Evolutionary conservation across 2,329 filamentous ascomycete genomes (phyloP).

Genomic region (Fulvia fulva): DNA sequence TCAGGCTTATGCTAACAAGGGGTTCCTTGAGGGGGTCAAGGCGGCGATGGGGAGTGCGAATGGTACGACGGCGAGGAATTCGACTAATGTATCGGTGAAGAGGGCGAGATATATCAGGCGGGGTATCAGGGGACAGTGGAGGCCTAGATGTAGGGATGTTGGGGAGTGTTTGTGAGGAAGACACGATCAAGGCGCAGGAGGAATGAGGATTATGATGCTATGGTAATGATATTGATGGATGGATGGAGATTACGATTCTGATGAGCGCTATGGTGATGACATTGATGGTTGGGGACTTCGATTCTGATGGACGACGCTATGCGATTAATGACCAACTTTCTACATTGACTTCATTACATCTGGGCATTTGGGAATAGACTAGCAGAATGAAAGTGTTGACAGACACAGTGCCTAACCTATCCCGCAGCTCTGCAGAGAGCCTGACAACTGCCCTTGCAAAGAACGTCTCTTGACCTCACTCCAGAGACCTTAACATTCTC

Average conservation of each 20-base stretch:
- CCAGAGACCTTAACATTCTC: too few relatives aligned
- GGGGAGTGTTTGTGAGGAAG: neutral
- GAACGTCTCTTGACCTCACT: too few relatives aligned
- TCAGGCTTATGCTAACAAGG: constrained; percentile 39
- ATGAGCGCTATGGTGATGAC: neutral
- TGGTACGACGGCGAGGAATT: neutral
- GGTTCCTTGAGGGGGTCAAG: constrained; percentile 24
- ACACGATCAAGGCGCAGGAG: neutral
- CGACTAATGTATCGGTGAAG: neutral
- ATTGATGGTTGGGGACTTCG: neutral
- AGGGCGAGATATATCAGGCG: neutral
- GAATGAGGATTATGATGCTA: neutral
- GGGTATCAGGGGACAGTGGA: neutral
- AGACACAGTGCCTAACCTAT: too few relatives aligned
- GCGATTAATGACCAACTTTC: too few relatives aligned
- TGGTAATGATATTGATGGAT: neutral
- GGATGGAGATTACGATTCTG: neutral
- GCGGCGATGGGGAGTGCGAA: constrained; percentile 1
- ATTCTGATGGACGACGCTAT: neutral
- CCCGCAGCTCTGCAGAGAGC: too few relatives aligned
- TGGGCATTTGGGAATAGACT: too few relatives aligned
- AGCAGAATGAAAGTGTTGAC: neutral
- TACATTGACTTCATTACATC: too few relatives aligned
- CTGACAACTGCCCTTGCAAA: too few relatives aligned
- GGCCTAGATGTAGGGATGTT: neutral